Percentiles rank a stretch among this genome's conserved stretches.
Evolutionary conservation across 2,329 filamentous ascomycete genomes (phyloP).

Genomic region (Alternaria ventricosa): DNA sequence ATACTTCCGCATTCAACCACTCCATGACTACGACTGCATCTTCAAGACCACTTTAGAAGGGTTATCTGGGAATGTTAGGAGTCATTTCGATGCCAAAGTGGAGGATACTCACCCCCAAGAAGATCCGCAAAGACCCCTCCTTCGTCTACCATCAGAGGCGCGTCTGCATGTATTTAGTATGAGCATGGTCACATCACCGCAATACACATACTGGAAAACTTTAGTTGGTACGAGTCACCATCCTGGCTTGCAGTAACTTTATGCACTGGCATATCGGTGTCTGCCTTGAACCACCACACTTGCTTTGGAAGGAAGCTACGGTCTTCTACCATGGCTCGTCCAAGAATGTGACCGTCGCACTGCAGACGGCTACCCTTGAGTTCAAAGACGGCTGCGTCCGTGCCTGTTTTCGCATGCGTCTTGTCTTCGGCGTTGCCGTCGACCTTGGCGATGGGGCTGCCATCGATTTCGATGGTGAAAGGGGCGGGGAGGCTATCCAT

Average conservation of each 20-base stretch:
- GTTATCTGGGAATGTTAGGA: constrained; percentile 1
- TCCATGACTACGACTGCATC: constrained; percentile 1
- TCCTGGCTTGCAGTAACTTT: constrained; percentile 25
- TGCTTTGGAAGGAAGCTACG: constrained; percentile 28
- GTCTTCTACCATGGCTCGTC: constrained; percentile 20
- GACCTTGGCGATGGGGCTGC: constrained; percentile 25
- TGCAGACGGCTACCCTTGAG: constrained; percentile 24
- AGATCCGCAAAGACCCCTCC: constrained; percentile 19
- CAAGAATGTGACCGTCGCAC: constrained; percentile 26
- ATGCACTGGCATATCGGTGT: constrained; percentile 13
- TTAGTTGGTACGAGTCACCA: constrained; percentile 19
- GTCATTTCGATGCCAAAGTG: neutral
- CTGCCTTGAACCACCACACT: constrained; percentile 31
- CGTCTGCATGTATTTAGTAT: constrained; percentile 11
- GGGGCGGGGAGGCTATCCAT: constrained; percentile 26
- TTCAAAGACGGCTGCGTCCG: constrained; percentile 28
- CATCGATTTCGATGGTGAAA: constrained; percentile 31
- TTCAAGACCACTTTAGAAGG: constrained; percentile 6
- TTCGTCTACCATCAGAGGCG: constrained; percentile 14
- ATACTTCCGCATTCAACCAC: neutral
- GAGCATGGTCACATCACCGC: neutral
- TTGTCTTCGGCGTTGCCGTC: constrained; percentile 16
- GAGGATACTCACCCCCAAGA: constrained; percentile 13
- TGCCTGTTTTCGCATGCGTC: constrained; percentile 21
- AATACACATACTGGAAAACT: constrained; percentile 23